These are phyloP conservation scores for Agaricales sp. DNA, from an alignment of 1,284 basidiomycete species.

Conservation along the genomic window DNA sequence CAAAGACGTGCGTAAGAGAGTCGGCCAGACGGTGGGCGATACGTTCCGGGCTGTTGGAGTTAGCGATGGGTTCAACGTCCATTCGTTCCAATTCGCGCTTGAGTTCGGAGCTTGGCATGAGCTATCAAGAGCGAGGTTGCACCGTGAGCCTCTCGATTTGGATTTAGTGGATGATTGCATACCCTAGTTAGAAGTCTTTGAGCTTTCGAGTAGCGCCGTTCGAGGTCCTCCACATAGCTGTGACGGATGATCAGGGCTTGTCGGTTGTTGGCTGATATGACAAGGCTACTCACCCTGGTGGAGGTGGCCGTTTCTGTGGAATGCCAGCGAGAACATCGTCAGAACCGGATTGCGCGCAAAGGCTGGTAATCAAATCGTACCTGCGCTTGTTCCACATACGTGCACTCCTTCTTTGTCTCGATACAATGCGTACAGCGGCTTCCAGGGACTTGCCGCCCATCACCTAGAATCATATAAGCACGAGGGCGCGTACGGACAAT, in stretches of 20 bases:
- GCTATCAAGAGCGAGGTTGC: too few relatives aligned
- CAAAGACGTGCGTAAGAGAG: not conserved
- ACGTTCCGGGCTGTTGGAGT: not conserved
- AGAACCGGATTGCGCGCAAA: not conserved
- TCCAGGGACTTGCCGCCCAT: not conserved
- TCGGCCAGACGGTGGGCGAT: not conserved
- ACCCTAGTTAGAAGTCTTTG: not conserved
- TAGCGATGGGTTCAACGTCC: not conserved
- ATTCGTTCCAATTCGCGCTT: not conserved
- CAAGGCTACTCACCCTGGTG: slow-evolving; percentile 56
- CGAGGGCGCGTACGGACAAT: too few relatives aligned
- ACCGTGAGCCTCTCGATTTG: too few relatives aligned
- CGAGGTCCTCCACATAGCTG: slow-evolving; percentile 66
- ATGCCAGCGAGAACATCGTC: slow-evolving; percentile 3
- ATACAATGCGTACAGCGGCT: not conserved
- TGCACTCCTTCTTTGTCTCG: not conserved
- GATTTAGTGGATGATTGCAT: too few relatives aligned
- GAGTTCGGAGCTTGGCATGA: not conserved
- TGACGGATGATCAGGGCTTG: too few relatives aligned
- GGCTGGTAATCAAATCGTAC: not conserved
- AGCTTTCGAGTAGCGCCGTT: slow-evolving; percentile 36
- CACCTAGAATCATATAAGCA: not conserved
- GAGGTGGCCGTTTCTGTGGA: slow-evolving; percentile 67
- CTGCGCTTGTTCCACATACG: not conserved
- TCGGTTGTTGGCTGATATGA: not conserved